Percentiles rank a stretch among this genome's conserved stretches.
These are phyloP conservation scores for Drechslerella coelobrocha DNA, from an alignment of 2,329 filamentous ascomycete genomes.

Conservation along the genomic window DNA sequence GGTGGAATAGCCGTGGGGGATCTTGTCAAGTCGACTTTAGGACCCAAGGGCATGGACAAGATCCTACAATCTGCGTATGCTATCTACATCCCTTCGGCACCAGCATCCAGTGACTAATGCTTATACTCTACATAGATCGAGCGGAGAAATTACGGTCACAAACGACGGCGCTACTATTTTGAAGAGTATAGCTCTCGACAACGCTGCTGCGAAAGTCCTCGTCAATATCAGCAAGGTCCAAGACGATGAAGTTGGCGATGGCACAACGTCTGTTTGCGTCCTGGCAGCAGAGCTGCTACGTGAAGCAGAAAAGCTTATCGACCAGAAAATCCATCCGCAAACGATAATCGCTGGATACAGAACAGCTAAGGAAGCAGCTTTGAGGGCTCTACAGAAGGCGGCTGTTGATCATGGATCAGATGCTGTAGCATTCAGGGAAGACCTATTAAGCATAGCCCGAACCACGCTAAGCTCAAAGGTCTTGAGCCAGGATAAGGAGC, in stretches of 20 bases:
- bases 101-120: conserved; percentile 26
- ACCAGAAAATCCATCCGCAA: conserved; percentile 98
- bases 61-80: conserved; percentile 92
- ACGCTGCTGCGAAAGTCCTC: conserved; percentile 95
- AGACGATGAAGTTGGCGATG: conserved; percentile 97
- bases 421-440: conserved; percentile 82
- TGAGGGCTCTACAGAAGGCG: conserved; percentile 80
- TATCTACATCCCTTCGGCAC: conserved; percentile 52
- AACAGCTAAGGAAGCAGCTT: conserved; percentile 89
- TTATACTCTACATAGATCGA: conserved; percentile 68
- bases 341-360: conserved; percentile 99
- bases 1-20: conserved; percentile 76
- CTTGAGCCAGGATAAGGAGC: conserved; percentile 86
- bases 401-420: conserved; percentile 90
- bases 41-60: conserved; percentile 99
- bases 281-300: conserved; percentile 92
- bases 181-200: conserved; percentile 97
- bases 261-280: conserved; percentile 96
- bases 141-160: conserved; percentile 95
- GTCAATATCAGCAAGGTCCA: conserved; percentile 99
- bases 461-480: conserved; percentile 98
- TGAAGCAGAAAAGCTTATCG: conserved; percentile 95
- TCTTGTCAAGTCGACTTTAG: conserved; percentile 94
- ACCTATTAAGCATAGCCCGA: conserved; percentile 86
- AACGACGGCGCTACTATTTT: conserved; percentile 98